Percentiles rank a stretch among this genome's conserved stretches.
phyloP scores from a whole-genome alignment of 2,329 filamentous ascomycete genomes.

The Lecanicillium sp. region DNA sequence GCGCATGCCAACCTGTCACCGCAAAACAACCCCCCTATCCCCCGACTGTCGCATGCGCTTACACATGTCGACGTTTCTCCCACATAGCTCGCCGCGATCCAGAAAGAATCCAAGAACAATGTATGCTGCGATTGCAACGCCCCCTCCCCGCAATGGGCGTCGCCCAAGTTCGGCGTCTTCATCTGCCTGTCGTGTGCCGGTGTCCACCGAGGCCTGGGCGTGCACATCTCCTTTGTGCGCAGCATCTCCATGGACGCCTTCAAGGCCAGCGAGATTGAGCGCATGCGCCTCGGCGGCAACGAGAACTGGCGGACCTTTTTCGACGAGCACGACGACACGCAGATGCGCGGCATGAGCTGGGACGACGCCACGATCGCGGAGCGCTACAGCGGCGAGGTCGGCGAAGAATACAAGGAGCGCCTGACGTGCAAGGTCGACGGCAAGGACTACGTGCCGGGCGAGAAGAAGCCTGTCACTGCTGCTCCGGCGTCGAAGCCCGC shows the following conservation, averaged over 20 bases:
- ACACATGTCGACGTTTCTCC: constrained; percentile 15
- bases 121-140: constrained; percentile 92
- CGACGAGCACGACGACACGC: constrained; percentile 61
- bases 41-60: constrained; percentile 1
- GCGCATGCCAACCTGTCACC: not conserved
- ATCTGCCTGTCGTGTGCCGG: constrained; percentile 96
- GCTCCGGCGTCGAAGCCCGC: constrained; percentile 23
- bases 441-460: constrained; percentile 72
- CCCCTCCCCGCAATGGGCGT: constrained; percentile 95
- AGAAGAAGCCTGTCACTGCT: constrained; percentile 43
- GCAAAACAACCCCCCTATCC: constrained; percentile 5
- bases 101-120: constrained; percentile 85
- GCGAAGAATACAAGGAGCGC: constrained; percentile 93
- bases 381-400: constrained; percentile 80
- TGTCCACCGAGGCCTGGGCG: constrained; percentile 87
- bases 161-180: constrained; percentile 96
- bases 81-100: constrained; percentile 74
- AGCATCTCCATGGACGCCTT: constrained; percentile 99
- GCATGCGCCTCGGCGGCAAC: constrained; percentile 92
- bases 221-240: constrained; percentile 97
- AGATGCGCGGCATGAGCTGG: constrained; percentile 64
- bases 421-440: constrained; percentile 83
- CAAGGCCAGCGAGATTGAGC: constrained; percentile 84
- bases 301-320: constrained; percentile 83
- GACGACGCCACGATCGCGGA: constrained; percentile 87